Evolutionary conservation across 2,329 filamentous ascomycete species (phyloP), one percentile per base, ranked within the genome.

Genomic region (Fusarium buharicum): DNA sequence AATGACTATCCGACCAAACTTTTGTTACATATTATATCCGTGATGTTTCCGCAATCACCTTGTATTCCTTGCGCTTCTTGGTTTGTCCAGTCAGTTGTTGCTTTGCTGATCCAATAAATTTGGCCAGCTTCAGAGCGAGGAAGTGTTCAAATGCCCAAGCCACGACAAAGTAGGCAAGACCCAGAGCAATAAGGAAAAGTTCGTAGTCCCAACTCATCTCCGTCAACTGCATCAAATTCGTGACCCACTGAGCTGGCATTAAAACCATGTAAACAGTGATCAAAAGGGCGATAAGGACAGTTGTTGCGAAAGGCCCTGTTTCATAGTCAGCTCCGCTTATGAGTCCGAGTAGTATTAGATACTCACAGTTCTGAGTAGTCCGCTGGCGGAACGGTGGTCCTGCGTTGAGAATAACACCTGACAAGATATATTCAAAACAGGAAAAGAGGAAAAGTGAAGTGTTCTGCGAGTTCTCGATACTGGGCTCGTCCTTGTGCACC

Each of bases 341-440:
- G 2, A 8, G 12, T 2, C 6, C 13, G 4, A 5, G 4, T 1
- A 14, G 3, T 13, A 1, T 9, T 27, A 2, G 8, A 24, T 24
- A 22, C 89, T 78, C 75, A 93, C 91, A 86, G 72, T 99, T 99
- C 56, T 90, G 84, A 16, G 81, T 81, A 80, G 93, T 92, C 14
- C 86, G 85, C 69, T 95, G 90, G 50, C 95, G 84, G 78, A 97
- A 99, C 1, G 95, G 95, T 30, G 86, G 88, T 1, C 95, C 96
- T n/a, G 95, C 92, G 68, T 90, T 96, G 27, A 99, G 82, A 1
- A 98, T 90, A 34, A 98, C 84, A 4, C 92, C 95, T 0, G 92
- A 91, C 18, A 97, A 82, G 33, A 96, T 96, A 75, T 99, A 99
- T 74, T 98, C 93, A 71, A 93, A 98, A 74, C 93, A 97, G 2